Base-by-base conservation (phyloP, 495 filamentous ascomycete species). In the Amphirosellinia nigrospora region DNA sequence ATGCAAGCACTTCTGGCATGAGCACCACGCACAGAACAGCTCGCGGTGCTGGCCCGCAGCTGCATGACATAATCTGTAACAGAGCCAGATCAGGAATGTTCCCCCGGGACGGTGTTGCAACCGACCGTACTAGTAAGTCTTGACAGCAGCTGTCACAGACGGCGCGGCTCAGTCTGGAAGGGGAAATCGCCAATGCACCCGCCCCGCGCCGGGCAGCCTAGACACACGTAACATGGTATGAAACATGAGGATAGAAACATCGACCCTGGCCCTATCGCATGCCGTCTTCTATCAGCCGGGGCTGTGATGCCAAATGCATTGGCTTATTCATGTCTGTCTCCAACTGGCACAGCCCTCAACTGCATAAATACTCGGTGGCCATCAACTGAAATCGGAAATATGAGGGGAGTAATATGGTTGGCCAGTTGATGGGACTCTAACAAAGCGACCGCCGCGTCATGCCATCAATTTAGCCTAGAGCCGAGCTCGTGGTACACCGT, bases 1-100 rank as follows among this genome's bases (percentile, higher is more conserved):
- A 70, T 70, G 68, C 68, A 70, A 39, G 68, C 68, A 70, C 68
- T 48, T 58, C 50, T 70, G 68, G 53, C 68, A 70, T 48, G 68
- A 64, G 28, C 68, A 70, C 64, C 48, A 64, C 60, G 60, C 60
- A 63, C 48, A 39, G 68, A 38, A 26, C 52, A 56, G n/a, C 68
- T 56, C 60, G 68, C 48, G 50, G 36, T 36, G 46, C 19, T 63
- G 23, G 50, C 59, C 68, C 50, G 48, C 68, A 70, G 68, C 46
- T 70, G 68, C 68, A 70, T 70, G 60, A 64, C 60, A 70, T 70
- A 62, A 52, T 45, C 34, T 64, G 60, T 48, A 64, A 63, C 67
- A 23, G 30, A 11, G 8, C 68, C 60, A 50, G 34, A 70, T 64
- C 48, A 45, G 60, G 68, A 58, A 70, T 45, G 4, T 39, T 39